A percentile compares a stretch with the other conserved stretches of the same genome.
Evolutionary conservation across 176 grass and related monocot genomes (phyloP).

Genomic region (Paspalum notatum): DNA sequence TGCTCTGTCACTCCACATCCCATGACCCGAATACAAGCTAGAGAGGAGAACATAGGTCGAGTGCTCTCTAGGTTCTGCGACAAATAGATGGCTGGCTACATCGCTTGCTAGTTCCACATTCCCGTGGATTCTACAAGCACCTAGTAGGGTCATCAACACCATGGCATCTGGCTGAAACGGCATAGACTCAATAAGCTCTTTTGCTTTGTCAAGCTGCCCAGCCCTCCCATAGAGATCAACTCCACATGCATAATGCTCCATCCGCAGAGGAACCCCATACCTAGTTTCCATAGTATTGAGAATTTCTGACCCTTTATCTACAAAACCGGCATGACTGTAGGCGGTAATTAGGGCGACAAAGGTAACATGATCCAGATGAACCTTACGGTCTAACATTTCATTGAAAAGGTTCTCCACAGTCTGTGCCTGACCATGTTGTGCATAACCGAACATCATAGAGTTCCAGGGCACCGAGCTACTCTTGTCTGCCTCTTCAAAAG

Average conservation of each 20-base stretch:
- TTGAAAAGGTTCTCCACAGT: slow-evolving; percentile 42
- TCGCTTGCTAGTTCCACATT: slow-evolving; percentile 60
- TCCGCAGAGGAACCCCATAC: slow-evolving; percentile 51
- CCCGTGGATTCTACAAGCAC: slow-evolving; percentile 64
- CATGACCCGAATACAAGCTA: slow-evolving; percentile 61
- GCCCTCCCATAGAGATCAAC: slow-evolving; percentile 70
- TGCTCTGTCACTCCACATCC: slow-evolving; percentile 69
- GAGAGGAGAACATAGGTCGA: slow-evolving; percentile 72
- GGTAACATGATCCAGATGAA: slow-evolving; percentile 65
- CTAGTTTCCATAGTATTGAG: slow-evolving; percentile 52
- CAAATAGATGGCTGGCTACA: slow-evolving; percentile 51
- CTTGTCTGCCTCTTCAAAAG: slow-evolving; percentile 63
- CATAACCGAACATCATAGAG: slow-evolving; percentile 75
- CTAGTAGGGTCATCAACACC: slow-evolving; percentile 77
- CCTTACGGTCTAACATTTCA: slow-evolving; percentile 46
- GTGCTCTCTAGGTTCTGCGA: slow-evolving; percentile 54
- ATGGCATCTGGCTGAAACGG: slow-evolving; percentile 68
- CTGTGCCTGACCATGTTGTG: slow-evolving; percentile 56
- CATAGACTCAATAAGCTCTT: slow-evolving; percentile 67
- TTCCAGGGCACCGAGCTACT: slow-evolving; percentile 64
- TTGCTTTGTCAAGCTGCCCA: slow-evolving; percentile 65
- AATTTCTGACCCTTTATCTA: slow-evolving; percentile 60
- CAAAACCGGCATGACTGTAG: slow-evolving; percentile 62
- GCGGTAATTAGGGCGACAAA: slow-evolving; percentile 67
- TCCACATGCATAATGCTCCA: slow-evolving; percentile 81